Conservation (phyloP, 176 grass and related monocot species). For the Rhynchospora breviuscula region DNA sequence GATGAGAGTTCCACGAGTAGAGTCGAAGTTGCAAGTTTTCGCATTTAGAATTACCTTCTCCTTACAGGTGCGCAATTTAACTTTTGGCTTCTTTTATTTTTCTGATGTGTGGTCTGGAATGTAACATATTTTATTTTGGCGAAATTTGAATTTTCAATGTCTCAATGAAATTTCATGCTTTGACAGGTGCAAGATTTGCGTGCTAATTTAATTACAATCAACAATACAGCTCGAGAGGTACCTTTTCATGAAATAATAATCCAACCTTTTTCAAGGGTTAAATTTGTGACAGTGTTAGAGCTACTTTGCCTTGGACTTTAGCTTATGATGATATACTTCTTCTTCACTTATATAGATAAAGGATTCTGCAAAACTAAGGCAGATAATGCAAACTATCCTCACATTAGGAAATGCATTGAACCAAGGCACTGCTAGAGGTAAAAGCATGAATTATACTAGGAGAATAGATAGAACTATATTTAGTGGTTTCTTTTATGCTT, state of each 20-base stretch:
- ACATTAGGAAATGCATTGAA: constrained; percentile 95
- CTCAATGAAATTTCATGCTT: constrained; percentile 6
- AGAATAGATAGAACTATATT: constrained; percentile 2
- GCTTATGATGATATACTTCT: constrained; percentile 16
- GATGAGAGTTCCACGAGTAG: constrained; percentile 94
- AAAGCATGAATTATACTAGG: background rate
- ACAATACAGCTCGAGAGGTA: constrained; percentile 87
- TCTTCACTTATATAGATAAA: constrained; percentile 45
- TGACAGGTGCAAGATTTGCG: constrained; percentile 68
- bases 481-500: constrained; percentile 22
- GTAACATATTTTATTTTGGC: constrained; percentile 15
- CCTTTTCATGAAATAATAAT: background rate
- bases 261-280: background rate
- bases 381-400: constrained; percentile 98
- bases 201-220: constrained; percentile 75
- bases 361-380: constrained; percentile 65
- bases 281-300: background rate
- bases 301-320: background rate
- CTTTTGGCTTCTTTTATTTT: background rate
- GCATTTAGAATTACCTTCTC: constrained; percentile 92
- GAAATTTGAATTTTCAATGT: constrained; percentile 14
- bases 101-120: background rate
- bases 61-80: constrained; percentile 44
- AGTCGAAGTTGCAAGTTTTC: constrained; percentile 95
- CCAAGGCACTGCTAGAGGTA: constrained; percentile 81